Conservation (phyloP, 495 filamentous ascomycete species). For the Penicillium silybi region DNA sequence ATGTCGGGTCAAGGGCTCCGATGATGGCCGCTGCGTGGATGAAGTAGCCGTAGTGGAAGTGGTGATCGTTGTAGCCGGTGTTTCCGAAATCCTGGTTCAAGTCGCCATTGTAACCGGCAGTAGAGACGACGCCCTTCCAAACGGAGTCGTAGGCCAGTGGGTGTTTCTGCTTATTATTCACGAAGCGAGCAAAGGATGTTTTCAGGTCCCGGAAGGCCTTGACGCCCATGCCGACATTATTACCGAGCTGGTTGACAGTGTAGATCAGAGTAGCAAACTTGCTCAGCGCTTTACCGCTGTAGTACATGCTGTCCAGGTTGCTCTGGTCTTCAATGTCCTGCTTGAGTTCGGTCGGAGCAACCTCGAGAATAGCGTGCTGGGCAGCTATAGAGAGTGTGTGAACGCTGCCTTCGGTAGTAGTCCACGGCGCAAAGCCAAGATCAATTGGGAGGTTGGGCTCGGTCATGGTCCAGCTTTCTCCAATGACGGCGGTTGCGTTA, state of each 20-base stretch:
- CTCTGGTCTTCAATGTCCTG: constrained; percentile 69
- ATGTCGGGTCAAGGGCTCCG: constrained; percentile 70
- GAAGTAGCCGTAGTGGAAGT: constrained; percentile 91
- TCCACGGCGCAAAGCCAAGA: constrained; percentile 77
- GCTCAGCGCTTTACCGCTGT: constrained; percentile 84
- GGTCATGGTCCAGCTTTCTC: constrained; percentile 74
- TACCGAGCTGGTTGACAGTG: constrained; percentile 61
- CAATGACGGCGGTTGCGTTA: constrained; percentile 64
- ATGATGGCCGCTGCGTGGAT: constrained; percentile 86
- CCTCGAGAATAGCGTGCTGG: constrained; percentile 50
- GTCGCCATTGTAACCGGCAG: constrained; percentile 74
- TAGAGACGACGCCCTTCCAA: constrained; percentile 85
- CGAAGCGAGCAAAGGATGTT: constrained; percentile 69
- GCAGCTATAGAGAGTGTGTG: constrained; percentile 48
- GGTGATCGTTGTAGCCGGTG: constrained; percentile 90
- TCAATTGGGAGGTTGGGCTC: constrained; percentile 67
- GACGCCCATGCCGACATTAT: constrained; percentile 55
- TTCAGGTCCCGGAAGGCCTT: constrained; percentile 66
- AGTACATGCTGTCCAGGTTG: constrained; percentile 90
- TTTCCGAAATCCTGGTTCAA: constrained; percentile 75
- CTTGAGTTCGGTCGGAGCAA: constrained; percentile 61
- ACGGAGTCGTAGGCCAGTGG: constrained; percentile 76
- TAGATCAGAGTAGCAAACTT: constrained; percentile 79
- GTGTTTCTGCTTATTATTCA: constrained; percentile 69
- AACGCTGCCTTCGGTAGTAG: constrained; percentile 46